Evolutionary conservation across 352 stramenopile genomes (phyloP), one percentile per base, ranked within the genome.

Genomic region (Paralagenidium karlingii): DNA sequence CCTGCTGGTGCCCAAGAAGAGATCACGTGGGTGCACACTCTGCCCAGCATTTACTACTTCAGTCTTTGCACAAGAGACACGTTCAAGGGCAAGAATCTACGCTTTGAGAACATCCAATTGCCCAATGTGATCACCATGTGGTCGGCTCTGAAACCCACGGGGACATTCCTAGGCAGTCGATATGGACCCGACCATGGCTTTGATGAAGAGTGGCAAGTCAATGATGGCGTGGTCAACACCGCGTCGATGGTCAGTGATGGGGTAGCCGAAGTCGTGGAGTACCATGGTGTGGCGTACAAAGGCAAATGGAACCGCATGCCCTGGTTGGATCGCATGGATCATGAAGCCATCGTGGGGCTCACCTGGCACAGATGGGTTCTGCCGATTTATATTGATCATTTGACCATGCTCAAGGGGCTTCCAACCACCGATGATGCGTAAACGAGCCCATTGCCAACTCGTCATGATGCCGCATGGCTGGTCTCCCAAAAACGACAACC

Each of bases 301-400:
- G 66, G 66, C 29, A 67, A 60, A 33, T 80, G 66, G 66, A 70
- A 74, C 49, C 32, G 45, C 15, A 71, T 80, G 66, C 49, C 49
- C 9, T 54, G 59, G 43, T 34, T 80, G 10, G 55, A 63, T 19
- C 47, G 46, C 21, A 43, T 79, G 34, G 66, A 79, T 31, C 62
- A 76, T 47, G 22, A 76, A 3, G 62, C 43, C 3, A 49, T 76
- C 29, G 38, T 63, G 8, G 63, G 60, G 16, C 39, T 63, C 33
- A 60, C 49, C 40, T 40, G 32, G 24, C 50, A 49, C 32, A 40
- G 45, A 20, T 37, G 48, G 25, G 41, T 51, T 27, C 30, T 59
- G 19, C 27, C 45, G 26, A 27, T 53, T 24, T 59, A 59, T 40
- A 6, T 25, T 2, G 40, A 45, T 2, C 51, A 54, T 19, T 40